Percentiles rank a stretch among this genome's conserved stretches.
Evolutionary conservation across 495 filamentous ascomycete species (phyloP).

Genomic region (Talaromyces adpressus): DNA sequence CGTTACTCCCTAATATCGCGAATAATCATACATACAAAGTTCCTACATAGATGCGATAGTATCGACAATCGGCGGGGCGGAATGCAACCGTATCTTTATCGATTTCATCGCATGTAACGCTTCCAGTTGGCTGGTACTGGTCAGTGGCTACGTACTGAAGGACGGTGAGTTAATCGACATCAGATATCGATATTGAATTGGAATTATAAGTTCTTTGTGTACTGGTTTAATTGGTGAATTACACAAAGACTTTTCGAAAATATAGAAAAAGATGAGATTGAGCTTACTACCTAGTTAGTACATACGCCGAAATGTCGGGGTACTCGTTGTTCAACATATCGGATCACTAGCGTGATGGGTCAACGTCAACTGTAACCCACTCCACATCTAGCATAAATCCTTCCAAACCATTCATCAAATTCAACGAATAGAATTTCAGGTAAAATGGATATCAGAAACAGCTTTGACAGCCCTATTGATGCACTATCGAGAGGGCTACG

Average conservation of each 20-base stretch:
- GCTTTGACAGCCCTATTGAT: background rate
- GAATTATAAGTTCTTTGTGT: background rate
- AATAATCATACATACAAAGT: background rate
- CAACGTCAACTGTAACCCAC: background rate
- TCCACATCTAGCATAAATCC: background rate
- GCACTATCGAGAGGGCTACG: background rate
- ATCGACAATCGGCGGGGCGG: background rate
- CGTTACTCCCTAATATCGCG: background rate
- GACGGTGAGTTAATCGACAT: background rate
- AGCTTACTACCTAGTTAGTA: background rate
- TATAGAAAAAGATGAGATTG: background rate
- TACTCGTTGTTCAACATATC: background rate
- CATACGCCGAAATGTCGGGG: background rate
- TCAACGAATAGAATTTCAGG: background rate
- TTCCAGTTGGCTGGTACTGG: background rate
- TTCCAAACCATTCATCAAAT: background rate
- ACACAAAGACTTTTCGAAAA: background rate
- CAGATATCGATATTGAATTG: background rate
- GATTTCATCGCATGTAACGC: background rate
- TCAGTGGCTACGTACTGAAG: background rate
- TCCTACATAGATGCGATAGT: background rate
- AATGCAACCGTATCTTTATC: constrained; percentile 4
- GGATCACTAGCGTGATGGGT: background rate
- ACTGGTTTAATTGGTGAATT: no score
- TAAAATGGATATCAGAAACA: background rate